These are phyloP conservation scores for Magnusiomyces tetraspermus DNA, from an alignment of 1,139 yeast genomes.

Conservation along the genomic window DNA sequence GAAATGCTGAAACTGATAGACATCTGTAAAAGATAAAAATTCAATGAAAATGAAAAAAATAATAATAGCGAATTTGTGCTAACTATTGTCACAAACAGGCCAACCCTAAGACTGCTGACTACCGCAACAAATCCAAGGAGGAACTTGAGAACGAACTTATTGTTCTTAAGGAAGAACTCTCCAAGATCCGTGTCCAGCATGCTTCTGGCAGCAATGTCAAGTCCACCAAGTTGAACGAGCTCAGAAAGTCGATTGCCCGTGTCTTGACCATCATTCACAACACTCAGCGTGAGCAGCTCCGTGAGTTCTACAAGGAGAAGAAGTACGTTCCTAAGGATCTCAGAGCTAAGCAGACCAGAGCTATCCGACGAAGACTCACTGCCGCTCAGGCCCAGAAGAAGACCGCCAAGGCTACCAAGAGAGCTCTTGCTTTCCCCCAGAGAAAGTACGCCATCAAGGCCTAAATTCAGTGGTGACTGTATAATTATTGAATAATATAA, in stretches of 20 bases:
- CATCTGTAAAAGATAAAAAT: no score
- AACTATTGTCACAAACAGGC: constrained; percentile 40
- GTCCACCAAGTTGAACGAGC: constrained; percentile 75
- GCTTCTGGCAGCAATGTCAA: constrained; percentile 32
- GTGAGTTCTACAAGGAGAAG: constrained; percentile 89
- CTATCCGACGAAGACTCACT: constrained; percentile 95
- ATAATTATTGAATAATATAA: neutral
- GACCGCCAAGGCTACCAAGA: constrained; percentile 89
- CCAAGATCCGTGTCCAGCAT: constrained; percentile 94
- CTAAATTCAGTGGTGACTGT: constrained; percentile 38
- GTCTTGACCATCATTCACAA: constrained; percentile 95
- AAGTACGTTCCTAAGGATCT: constrained; percentile 97
- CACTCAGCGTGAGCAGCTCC: constrained; percentile 92
- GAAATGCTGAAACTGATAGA: no score
- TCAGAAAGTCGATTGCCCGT: constrained; percentile 97
- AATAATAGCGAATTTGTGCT: no score
- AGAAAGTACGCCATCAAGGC: constrained; percentile 99
- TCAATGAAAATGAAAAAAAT: no score
- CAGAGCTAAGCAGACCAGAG: constrained; percentile 99
- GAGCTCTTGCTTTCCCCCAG: constrained; percentile 92
- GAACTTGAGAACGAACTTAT: constrained; percentile 90
- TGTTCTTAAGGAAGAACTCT: constrained; percentile 95
- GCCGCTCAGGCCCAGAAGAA: constrained; percentile 70
- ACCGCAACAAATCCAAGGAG: constrained; percentile 95
- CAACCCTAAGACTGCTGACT: constrained; percentile 90